Evolutionary conservation across 192 early-diverging fungal species (phyloP).

Genomic region (Coemansia sp.): DNA sequence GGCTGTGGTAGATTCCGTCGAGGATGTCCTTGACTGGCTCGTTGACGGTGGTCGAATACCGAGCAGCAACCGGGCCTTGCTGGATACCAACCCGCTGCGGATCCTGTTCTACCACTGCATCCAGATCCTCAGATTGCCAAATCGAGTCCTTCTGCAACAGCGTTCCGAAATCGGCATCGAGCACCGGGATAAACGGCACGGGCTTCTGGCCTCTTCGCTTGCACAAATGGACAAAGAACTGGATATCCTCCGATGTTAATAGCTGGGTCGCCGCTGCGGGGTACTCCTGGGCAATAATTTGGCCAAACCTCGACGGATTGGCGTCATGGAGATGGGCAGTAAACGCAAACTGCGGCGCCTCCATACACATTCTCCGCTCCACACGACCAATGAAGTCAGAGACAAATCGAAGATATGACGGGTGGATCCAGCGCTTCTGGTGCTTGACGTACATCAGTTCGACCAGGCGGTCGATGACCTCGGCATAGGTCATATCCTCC

Average conservation of each 20-base stretch:
- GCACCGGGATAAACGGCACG: conserved; percentile 78
- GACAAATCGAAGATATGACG: conserved; percentile 62
- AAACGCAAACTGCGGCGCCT: background rate
- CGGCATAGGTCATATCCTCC: conserved; percentile 90
- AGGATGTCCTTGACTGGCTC: conserved; percentile 88
- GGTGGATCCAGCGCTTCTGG: conserved; percentile 77
- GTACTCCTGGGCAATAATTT: background rate
- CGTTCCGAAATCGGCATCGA: conserved; percentile 83
- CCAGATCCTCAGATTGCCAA: conserved; percentile 87
- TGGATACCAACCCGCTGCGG: conserved; percentile 76
- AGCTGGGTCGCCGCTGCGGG: conserved; percentile 2
- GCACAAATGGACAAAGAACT: conserved; percentile 26
- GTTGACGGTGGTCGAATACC: conserved; percentile 64
- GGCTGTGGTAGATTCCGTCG: conserved; percentile 73
- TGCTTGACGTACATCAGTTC: conserved; percentile 75
- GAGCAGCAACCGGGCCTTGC: conserved; percentile 82
- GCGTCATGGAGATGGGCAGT: background rate
- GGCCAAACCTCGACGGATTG: conserved; percentile 14
- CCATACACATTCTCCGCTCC: conserved; percentile 60
- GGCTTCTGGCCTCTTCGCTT: conserved; percentile 75
- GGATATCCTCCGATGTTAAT: conserved; percentile 19
- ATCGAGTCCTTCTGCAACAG: conserved; percentile 87
- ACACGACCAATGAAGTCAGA: conserved; percentile 77
- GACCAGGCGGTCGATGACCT: conserved; percentile 78
- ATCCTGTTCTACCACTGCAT: conserved; percentile 79